Conservation (phyloP, 208 protist species). For the Trypanosoma mega region DNA sequence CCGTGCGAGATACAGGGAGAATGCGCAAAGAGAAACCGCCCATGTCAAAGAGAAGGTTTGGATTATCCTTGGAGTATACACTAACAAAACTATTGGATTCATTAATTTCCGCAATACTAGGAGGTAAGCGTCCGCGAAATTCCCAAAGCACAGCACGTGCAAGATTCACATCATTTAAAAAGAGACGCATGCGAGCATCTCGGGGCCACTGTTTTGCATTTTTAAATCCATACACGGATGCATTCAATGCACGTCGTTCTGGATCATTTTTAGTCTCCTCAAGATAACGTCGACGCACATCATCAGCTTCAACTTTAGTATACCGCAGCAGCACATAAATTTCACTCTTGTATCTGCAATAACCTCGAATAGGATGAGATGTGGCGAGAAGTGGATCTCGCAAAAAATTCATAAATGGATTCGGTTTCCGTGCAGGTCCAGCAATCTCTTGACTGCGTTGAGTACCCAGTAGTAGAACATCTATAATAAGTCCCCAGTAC, state of each 20-base stretch:
- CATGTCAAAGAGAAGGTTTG: conserved; percentile 99
- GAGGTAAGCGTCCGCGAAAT: conserved; percentile 98
- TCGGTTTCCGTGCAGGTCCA: conserved; percentile 96
- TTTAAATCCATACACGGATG: conserved; percentile 99
- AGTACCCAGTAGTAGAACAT: conserved; percentile 99
- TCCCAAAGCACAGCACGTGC: conserved; percentile 99
- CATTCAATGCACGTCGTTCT: conserved; percentile 94
- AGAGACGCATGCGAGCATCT: conserved; percentile 99
- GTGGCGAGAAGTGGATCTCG: conserved; percentile 94
- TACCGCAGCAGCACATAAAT: conserved; percentile 98
- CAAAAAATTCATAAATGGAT: conserved; percentile 98
- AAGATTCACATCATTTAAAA: conserved; percentile 99
- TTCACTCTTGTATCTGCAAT: conserved; percentile 98
- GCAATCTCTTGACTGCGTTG: conserved; percentile 98
- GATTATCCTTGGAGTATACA: conserved; percentile 99
- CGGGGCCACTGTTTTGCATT: conserved; percentile 99
- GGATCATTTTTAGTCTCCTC: conserved; percentile 99
- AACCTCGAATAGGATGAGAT: conserved; percentile 98
- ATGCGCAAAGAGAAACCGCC: conserved; percentile 99
- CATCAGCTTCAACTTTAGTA: conserved; percentile 96
- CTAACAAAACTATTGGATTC: conserved; percentile 98
- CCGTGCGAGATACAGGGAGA: conserved; percentile 87
- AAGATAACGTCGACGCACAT: conserved; percentile 98
- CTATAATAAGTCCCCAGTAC: conserved; percentile 99
- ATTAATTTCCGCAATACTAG: conserved; percentile 96